Conservation (phyloP, 2,329 filamentous ascomycete species). For the Dichotomopilus funicola region DNA sequence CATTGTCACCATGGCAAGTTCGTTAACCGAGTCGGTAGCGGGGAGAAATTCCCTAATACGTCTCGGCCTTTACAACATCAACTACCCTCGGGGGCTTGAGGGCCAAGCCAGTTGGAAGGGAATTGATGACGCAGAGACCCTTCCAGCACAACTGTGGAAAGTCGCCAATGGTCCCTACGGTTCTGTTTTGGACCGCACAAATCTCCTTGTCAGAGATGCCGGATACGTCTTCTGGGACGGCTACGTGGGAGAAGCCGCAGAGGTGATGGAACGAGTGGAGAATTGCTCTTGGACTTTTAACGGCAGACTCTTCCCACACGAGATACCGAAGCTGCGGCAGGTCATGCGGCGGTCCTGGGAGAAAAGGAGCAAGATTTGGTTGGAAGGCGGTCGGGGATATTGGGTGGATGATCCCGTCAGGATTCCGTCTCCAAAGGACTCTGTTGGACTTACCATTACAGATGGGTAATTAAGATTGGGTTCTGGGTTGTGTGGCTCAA, state of each 20-base stretch:
- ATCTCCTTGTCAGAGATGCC: neutral
- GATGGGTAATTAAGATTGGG: too few relatives aligned
- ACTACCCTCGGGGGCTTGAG: neutral
- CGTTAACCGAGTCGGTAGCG: neutral
- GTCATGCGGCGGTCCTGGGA: neutral
- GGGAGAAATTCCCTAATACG: neutral
- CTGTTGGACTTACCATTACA: too few relatives aligned
- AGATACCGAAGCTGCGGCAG: neutral
- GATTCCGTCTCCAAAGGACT: too few relatives aligned
- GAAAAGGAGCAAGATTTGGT: neutral
- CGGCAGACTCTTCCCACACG: neutral
- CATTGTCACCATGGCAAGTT: neutral
- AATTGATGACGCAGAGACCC: neutral
- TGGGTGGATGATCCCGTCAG: neutral
- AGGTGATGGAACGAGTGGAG: neutral
- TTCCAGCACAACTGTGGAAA: neutral
- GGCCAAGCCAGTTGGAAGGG: neutral
- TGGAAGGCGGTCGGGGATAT: neutral
- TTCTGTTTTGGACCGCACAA: neutral
- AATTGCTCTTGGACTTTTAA: neutral
- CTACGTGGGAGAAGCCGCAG: neutral
- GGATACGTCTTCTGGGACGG: slow-evolving; percentile 1
- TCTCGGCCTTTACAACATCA: neutral
- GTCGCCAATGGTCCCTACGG: neutral
- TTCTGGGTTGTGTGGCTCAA: too few relatives aligned